Conservation (phyloP, 2,329 filamentous ascomycete species). For the Mycocentrospora acerina region DNA sequence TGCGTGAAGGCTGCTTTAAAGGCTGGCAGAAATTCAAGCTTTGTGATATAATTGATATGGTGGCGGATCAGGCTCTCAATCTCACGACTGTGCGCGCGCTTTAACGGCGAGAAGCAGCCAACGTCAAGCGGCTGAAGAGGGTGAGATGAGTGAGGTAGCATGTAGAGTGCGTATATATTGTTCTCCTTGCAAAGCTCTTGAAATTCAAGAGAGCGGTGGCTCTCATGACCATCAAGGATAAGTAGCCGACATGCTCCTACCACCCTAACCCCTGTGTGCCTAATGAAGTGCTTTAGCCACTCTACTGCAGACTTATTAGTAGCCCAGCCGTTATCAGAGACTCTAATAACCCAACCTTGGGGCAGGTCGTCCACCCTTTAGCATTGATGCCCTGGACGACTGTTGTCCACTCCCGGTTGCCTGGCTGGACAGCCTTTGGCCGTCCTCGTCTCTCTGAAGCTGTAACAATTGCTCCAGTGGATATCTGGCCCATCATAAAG, state of each 20-base stretch:
- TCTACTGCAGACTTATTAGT: conserved; percentile 33
- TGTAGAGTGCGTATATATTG: no score
- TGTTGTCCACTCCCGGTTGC: conserved; percentile 10
- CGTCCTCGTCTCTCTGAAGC: neutral
- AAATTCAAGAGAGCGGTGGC: conserved; percentile 28
- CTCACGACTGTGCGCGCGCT: conserved; percentile 30
- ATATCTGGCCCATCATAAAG: neutral
- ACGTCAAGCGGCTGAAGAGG: conserved; percentile 11
- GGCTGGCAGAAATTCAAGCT: conserved; percentile 10
- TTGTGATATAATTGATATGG: conserved; percentile 30
- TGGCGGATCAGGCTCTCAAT: no score
- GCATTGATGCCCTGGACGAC: conserved; percentile 9
- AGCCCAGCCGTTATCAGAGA: no score
- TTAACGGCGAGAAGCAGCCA: conserved; percentile 24
- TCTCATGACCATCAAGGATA: conserved; percentile 39
- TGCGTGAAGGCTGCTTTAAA: conserved; percentile 23
- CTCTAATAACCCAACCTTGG: conserved; percentile 30
- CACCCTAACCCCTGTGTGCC: conserved; percentile 22
- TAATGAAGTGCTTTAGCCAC: conserved; percentile 42
- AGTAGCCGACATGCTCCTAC: no score
- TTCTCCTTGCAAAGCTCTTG: no score
- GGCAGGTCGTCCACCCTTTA: conserved; percentile 16
- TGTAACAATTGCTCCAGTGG: neutral
- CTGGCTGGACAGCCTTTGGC: conserved; percentile 7
- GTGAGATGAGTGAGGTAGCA: no score